phyloP scores from a whole-genome alignment of 345 rosid species.

The Salix purpurea region DNA sequence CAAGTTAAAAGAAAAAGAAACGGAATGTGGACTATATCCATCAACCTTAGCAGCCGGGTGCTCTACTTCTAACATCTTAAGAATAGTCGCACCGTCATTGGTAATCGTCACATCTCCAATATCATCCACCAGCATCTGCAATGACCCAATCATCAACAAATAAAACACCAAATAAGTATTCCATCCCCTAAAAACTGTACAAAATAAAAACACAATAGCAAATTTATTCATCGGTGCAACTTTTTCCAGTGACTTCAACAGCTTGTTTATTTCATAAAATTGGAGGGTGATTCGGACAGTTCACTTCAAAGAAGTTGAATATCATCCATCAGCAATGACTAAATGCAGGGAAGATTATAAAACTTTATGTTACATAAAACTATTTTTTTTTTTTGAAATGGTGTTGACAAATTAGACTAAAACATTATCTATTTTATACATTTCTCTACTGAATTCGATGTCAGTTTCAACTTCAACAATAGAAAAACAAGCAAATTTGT shows the following conservation, averaged over 20 bases:
- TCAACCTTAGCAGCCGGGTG: slow-evolving; percentile 96
- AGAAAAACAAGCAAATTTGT: neutral
- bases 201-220: neutral
- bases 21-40: neutral
- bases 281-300: no score
- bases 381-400: no score
- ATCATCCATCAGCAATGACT: no score
- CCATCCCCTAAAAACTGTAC: neutral
- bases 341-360: no score
- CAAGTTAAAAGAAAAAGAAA: neutral
- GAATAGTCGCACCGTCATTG: slow-evolving; percentile 91
- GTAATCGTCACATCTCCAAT: slow-evolving; percentile 94
- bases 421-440: neutral
- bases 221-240: no score
- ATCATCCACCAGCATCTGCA: slow-evolving; percentile 94
- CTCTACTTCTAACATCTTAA: slow-evolving; percentile 92
- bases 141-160: slow-evolving; percentile 2
- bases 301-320: no score
- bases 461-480: neutral
- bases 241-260: no score
- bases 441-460: neutral
- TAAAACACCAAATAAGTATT: neutral
- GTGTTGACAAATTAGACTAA: no score
- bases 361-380: no score
- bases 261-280: no score